Evolutionary conservation across 192 early-diverging fungal species (phyloP), one percentile per base, ranked within the genome.

Genomic region (Irineochytrium annulatum): DNA sequence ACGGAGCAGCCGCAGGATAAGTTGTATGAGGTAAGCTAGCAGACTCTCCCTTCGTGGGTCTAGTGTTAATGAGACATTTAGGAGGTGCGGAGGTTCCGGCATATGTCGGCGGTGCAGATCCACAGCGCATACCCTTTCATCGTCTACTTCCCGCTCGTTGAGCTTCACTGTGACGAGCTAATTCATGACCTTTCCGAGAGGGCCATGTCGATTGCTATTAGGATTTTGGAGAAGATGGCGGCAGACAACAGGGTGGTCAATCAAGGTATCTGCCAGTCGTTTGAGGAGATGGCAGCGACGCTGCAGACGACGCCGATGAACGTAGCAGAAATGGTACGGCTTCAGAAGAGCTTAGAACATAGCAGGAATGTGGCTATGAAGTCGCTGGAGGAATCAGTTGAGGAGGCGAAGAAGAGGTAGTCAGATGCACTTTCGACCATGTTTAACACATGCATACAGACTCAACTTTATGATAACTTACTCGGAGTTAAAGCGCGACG

Each of bases 391-490:
- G 80, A 83, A 30, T 24, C 59, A 26, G 78, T 85, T 8, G 83
- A 85, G 34, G 78, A 79, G 34, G 75, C 78, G 6, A 83, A 83
- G 52, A 76, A 76, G 54, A 76, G 77, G 77, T 77, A 29, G 28
- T 19, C 4, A 5, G 0, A 46, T 57, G 29, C n/a, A 20, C n/a
- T 54, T 4, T 62, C 0, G 13, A 16, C 17, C 2, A 24, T 55
- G 16, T 34, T 48, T 14, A 52, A 39, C 24, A 53, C 1, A 67
- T 67, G 24, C 2, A 2, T 24, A 14, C 45, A 78, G 79, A 61
- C 64, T 83, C 11, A 83, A 85, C 52, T 81, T 85, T 56, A 80
- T 80, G 73, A 75, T 85, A 13, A 75, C 71, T 6, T 80, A 74
- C 52, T 76, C 76, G 0, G 77, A 83, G n/a, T 63, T 85, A 19